Evolutionary conservation across 1,284 basidiomycete genomes (phyloP).

Genomic region (Trametes hirsuta): DNA sequence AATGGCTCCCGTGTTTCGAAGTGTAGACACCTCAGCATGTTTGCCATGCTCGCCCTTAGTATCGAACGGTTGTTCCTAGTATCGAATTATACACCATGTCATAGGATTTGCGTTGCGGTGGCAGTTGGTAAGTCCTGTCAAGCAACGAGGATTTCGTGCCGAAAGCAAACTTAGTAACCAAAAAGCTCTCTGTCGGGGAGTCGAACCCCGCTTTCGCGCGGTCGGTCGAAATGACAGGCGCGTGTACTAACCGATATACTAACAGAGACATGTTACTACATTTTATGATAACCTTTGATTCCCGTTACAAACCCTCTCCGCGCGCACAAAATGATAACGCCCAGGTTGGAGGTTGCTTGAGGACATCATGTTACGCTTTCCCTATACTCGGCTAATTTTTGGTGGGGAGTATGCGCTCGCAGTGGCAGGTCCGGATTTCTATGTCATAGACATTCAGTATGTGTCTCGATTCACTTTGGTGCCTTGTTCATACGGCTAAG

Average conservation of each 20-base stretch:
- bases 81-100: too few relatives aligned
- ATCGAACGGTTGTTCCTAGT: too few relatives aligned
- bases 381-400: conserved; percentile 15
- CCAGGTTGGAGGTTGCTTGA: neutral
- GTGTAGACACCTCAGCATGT: neutral
- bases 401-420: conserved; percentile 7
- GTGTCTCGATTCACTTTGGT: neutral
- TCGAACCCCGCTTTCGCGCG: conserved; percentile 49
- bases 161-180: neutral
- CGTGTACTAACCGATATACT: conserved; percentile 29
- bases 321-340: neutral
- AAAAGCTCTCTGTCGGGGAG: conserved; percentile 43
- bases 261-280: conserved; percentile 12
- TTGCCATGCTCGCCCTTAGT: too few relatives aligned
- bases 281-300: too few relatives aligned
- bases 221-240: conserved; percentile 16
- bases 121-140: too few relatives aligned
- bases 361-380: conserved; percentile 11
- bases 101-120: too few relatives aligned
- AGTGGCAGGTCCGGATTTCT: conserved; percentile 18
- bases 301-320: neutral
- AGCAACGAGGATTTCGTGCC: too few relatives aligned
- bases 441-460: conserved; percentile 18
- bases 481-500: conserved; percentile 1
- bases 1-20: conserved; percentile 51